Evolutionary conservation across 2,329 filamentous ascomycete genomes (phyloP).

Genomic region (Exophiala spinifera): DNA sequence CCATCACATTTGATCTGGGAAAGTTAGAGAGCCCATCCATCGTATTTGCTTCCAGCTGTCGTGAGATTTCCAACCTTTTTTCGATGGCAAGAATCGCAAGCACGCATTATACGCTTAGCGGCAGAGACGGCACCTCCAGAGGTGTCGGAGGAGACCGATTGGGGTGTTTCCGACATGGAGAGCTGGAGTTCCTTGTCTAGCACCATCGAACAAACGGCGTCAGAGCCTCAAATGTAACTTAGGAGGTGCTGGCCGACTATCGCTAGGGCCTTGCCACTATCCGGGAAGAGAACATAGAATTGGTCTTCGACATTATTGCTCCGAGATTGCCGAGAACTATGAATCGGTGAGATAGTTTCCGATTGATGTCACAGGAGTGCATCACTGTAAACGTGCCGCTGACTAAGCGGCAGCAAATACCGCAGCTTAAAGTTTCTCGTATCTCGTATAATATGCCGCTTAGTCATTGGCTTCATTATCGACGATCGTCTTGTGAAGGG

Average conservation of each 20-base stretch:
- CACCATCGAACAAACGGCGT: background rate
- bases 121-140: background rate
- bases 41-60: background rate
- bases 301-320: no score
- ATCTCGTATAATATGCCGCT: background rate
- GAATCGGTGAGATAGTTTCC: no score
- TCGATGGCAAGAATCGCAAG: conserved; percentile 51
- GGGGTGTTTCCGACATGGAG: conserved; percentile 9
- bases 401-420: background rate
- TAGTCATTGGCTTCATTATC: no score
- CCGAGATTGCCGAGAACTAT: no score
- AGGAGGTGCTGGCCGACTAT: no score
- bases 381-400: conserved; percentile 1
- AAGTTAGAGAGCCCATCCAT: conserved; percentile 3
- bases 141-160: background rate
- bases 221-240: no score
- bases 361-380: no score
- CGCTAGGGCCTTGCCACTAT: no score
- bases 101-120: conserved; percentile 22
- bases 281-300: no score
- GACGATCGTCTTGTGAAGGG: no score
- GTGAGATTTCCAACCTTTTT: conserved; percentile 42
- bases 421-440: background rate
- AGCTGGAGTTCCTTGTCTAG: background rate
- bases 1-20: conserved; percentile 49